Percentiles rank a stretch among this genome's conserved stretches.
Conservation (phyloP, 148 eudicot species). For the Cornus suecica region DNA sequence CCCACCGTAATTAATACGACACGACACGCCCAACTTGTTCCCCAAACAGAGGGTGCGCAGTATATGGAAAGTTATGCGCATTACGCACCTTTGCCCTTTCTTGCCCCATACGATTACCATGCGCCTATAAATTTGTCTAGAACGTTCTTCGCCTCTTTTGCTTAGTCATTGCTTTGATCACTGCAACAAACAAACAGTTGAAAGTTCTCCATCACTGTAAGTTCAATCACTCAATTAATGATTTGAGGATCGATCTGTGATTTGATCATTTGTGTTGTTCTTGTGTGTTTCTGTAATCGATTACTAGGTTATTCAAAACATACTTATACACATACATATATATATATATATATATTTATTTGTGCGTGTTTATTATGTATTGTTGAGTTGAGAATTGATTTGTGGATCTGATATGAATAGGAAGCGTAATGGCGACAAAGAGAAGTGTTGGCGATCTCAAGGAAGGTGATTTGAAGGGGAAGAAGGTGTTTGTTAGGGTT, state of each 20-base stretch:
- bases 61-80: neutral
- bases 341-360: no score
- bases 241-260: neutral
- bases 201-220: neutral
- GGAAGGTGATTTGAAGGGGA: slow-evolving; percentile 76
- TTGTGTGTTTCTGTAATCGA: neutral
- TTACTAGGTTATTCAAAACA: no score
- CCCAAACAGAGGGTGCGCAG: neutral
- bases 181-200: neutral
- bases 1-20: neutral
- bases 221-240: neutral
- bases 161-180: neutral
- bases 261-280: neutral
- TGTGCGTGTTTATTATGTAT: no score
- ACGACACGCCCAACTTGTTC: neutral
- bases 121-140: neutral
- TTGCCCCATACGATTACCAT: neutral
- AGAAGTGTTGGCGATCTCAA: slow-evolving; percentile 68
- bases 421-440: slow-evolving; percentile 59
- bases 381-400: no score
- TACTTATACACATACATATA: no score
- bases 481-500: slow-evolving; percentile 71
- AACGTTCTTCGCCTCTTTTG: neutral
- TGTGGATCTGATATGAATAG: no score
- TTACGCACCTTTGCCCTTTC: neutral